phyloP scores from a whole-genome alignment of 345 rosid genomes.

The Combretum micranthum region DNA sequence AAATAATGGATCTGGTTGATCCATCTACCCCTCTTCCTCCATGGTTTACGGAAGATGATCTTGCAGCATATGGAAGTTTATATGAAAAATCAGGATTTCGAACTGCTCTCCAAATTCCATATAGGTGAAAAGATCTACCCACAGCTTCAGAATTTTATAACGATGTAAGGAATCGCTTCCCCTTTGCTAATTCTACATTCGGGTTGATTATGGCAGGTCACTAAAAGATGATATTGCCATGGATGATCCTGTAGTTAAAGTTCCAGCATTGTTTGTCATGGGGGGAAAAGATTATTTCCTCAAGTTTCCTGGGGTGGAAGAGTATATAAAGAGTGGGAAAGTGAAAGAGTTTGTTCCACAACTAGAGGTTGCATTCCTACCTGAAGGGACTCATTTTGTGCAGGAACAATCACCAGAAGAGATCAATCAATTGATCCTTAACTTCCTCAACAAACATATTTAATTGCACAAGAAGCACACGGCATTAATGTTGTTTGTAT shows the following conservation, averaged over 20 bases:
- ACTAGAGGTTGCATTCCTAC: slow-evolving; percentile 34
- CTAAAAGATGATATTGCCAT: slow-evolving; percentile 6
- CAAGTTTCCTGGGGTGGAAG: slow-evolving; percentile 43
- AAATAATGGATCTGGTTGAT: slow-evolving; percentile 50
- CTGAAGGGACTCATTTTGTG: slow-evolving; percentile 52
- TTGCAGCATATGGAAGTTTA: slow-evolving; percentile 34
- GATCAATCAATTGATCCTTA: slow-evolving; percentile 36
- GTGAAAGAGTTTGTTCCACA: slow-evolving; percentile 34
- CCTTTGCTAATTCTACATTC: background rate
- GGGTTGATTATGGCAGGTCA: slow-evolving; percentile 4
- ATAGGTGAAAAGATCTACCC: slow-evolving; percentile 26
- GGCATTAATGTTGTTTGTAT: too few species aligned
- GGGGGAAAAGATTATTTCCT: slow-evolving; percentile 45
- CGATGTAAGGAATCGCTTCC: background rate
- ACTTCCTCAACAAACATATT: slow-evolving; percentile 29
- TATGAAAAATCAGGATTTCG: slow-evolving; percentile 49
- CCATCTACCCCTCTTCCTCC: slow-evolving; percentile 46
- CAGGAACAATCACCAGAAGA: slow-evolving; percentile 49
- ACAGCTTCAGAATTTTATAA: background rate
- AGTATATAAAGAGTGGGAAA: slow-evolving; percentile 30
- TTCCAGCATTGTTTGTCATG: slow-evolving; percentile 40
- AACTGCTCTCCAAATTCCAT: slow-evolving; percentile 49
- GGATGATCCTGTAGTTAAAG: slow-evolving; percentile 22
- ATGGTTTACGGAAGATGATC: slow-evolving; percentile 54
- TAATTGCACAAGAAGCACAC: too few species aligned